A percentile compares a stretch with the other conserved stretches of the same genome.
These are phyloP conservation scores for Chrysoporthe puriensis DNA, from an alignment of 2,329 filamentous ascomycete species.

Conservation along the genomic window DNA sequence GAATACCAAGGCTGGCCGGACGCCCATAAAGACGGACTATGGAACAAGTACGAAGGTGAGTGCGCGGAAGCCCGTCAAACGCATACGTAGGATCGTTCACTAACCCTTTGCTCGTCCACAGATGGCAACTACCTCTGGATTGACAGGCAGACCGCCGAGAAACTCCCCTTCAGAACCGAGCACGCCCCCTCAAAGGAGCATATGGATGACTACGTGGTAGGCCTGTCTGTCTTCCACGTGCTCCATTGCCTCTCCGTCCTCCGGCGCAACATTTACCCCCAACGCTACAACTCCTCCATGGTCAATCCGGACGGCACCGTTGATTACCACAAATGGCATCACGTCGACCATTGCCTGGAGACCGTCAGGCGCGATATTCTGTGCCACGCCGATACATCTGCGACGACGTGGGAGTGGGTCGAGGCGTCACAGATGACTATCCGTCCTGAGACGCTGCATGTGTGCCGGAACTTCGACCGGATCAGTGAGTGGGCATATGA, in stretches of 20 bases:
- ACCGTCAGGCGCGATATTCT: constrained; percentile 19
- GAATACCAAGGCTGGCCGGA: constrained; percentile 22
- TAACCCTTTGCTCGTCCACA: background rate
- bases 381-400: constrained; percentile 19
- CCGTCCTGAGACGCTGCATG: constrained; percentile 15
- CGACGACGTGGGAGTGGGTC: constrained; percentile 23
- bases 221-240: constrained; percentile 21
- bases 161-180: constrained; percentile 9
- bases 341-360: constrained; percentile 23
- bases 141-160: background rate
- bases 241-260: constrained; percentile 21
- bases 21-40: constrained; percentile 11
- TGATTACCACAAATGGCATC: constrained; percentile 19
- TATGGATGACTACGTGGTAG: constrained; percentile 18
- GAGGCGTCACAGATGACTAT: constrained; percentile 18
- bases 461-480: constrained; percentile 17
- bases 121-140: constrained; percentile 21
- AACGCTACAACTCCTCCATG: constrained; percentile 20
- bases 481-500: constrained; percentile 24
- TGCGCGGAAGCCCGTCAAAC: background rate
- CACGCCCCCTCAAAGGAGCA: constrained; percentile 11
- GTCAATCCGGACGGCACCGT: constrained; percentile 12
- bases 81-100: background rate
- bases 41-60: constrained; percentile 22
- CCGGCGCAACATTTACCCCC: constrained; percentile 17